Conservation (phyloP, 371 early-diverging fungal genomes). For the Lichtheimia corymbifera region DNA sequence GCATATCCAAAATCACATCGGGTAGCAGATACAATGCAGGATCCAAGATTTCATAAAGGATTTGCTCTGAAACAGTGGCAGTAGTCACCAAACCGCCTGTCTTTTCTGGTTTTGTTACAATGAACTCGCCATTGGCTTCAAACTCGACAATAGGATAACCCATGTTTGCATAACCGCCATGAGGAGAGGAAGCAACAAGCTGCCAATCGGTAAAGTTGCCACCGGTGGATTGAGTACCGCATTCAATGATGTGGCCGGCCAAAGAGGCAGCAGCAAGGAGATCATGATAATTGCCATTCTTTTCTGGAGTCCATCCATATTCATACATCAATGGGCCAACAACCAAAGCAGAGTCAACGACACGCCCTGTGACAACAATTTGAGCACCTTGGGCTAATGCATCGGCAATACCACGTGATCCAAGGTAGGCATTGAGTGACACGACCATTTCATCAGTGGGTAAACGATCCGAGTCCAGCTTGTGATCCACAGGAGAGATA, state of each 20-base stretch:
- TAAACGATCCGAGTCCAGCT: conserved; percentile 49
- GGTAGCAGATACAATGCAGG: conserved; percentile 73
- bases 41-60: conserved; percentile 73
- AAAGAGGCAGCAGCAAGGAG: conserved; percentile 69
- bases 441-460: conserved; percentile 57
- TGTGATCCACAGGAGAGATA: conserved; percentile 39
- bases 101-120: conserved; percentile 70
- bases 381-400: conserved; percentile 67
- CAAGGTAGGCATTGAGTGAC: conserved; percentile 68
- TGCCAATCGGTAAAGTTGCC: conserved; percentile 81
- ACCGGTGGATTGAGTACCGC: conserved; percentile 77
- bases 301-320: conserved; percentile 47
- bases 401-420: conserved; percentile 58
- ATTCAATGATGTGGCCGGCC: conserved; percentile 79
- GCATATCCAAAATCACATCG: conserved; percentile 75
- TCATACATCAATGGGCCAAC: conserved; percentile 63
- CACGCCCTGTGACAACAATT: conserved; percentile 76
- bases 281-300: conserved; percentile 53
- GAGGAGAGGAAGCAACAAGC: conserved; percentile 56
- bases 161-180: conserved; percentile 72
- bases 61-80: conserved; percentile 71
- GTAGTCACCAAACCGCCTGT: conserved; percentile 71
- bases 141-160: conserved; percentile 78
- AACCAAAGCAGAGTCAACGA: conserved; percentile 71
- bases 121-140: conserved; percentile 55